Evolutionary conservation across 768 basidiomycete species (phyloP), one percentile per base, ranked within the genome.

Genomic region (Tephrocybe sp.): DNA sequence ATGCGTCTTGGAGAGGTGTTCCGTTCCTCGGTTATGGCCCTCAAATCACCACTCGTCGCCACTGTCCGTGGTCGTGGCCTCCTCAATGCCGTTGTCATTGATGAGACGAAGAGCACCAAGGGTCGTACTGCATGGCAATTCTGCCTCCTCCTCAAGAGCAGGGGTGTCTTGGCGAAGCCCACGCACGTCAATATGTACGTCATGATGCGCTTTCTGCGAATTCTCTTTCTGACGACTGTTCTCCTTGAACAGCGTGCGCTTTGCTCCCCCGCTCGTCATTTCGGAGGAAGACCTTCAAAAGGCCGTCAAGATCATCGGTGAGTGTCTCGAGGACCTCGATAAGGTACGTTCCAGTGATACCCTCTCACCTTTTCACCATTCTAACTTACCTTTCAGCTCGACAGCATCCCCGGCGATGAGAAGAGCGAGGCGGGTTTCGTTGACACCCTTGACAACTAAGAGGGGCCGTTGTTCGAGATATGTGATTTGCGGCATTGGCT

Each of bases 231-330:
- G 3, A 37, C 19, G 15, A 13, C 40, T 43, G 4, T 15, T 25
- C n/a, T n/a, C n/a, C n/a, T 19, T 10, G n/a, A 34, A 55, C 59
- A 97, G 94, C 45, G 89, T 99, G 58, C 93, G 95, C 25, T 95
- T 99, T 64, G 92, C 97, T 2, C 95, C 95, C 2, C 95, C 95
- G 2, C 69, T 99, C 47, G 91, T 98, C 54, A 99, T 99, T 50
- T 75, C 82, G n/a, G 92, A 97, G 61, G 83, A 79, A 16, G 92
- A 97, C 53, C 63, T 98, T 52, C 72, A 75, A 64, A 83, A 81
- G 65, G 87, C 85, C 18, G 77, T 97, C 12, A 67, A 65, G 48
- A 82, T 89, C 48, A 91, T 99, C 60, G 82, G 80, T 18, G 79
- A 88, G 57, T 85, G 82, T 44, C 70, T 97, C 39, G 66, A 70